Evolutionary conservation across 2,329 filamentous ascomycete species (phyloP), one percentile per base, ranked within the genome.

Genomic region (Escovopsis sp.): DNA sequence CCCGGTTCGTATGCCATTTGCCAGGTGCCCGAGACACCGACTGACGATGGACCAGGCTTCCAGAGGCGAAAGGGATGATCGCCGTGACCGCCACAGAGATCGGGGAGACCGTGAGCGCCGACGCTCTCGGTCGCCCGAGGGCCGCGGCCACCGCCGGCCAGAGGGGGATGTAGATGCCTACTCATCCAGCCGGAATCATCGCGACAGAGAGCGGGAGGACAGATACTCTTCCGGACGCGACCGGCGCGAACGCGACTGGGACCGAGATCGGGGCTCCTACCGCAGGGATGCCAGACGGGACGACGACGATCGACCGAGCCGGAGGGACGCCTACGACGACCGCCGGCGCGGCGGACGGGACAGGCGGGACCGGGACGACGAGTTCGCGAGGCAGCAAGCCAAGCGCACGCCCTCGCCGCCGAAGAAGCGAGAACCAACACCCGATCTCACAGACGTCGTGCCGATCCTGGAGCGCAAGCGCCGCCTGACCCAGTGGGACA

Each of bases 401-500:
- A 80, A 77, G 53, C 79, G 84, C 51, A 94, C 84, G 54, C 76
- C 81, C 14, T 83, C 81, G 32, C 83, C 84, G 25, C 78, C 79
- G 9, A 93, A 93, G 69, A 91, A 89, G 67, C 82, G 85, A 60
- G 91, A 98, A 62, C 86, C 91, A 7, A 98, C 91, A 1, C 93
- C 91, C 31, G 93, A 99, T 60, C 69, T 99, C 57, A 93, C 88
- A 45, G 79, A 93, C 54, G 68, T 93, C 45, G 70, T 82, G n/a
- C 76, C 86, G 4, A 71, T 99, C 45, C 68, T 87, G 48, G 81
- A 89, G 56, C 81, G 89, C 53, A 91, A 88, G 70, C 81, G 93
- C 52, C 82, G 91, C 45, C 68, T 98, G 70, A 96, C 88, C 31
- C 93, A 98, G 63, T 99, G 91, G 91, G 93, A 99, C 60, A 95